phyloP scores from a whole-genome alignment of 1,139 yeast genomes.

The Suhomyces chickasaworum region DNA sequence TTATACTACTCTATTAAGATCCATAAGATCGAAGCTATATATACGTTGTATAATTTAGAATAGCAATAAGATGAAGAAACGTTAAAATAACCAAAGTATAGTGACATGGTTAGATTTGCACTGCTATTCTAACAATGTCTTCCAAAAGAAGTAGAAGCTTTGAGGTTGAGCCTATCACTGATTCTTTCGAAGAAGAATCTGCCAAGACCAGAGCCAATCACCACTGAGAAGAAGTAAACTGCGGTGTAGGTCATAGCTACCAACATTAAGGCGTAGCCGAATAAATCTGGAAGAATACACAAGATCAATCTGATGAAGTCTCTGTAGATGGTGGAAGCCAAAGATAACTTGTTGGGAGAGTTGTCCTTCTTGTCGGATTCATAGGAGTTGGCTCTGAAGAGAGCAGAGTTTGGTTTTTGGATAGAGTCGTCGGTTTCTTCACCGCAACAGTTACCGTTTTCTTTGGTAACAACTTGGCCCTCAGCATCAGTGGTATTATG shows the following conservation, averaged over 20 bases:
- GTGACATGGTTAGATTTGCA: not conserved
- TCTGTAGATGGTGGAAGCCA: constrained; percentile 39
- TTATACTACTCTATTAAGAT: not conserved
- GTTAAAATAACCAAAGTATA: not conserved
- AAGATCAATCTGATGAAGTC: constrained; percentile 57
- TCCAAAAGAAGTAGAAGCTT: constrained; percentile 15
- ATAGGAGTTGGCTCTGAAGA: constrained; percentile 5
- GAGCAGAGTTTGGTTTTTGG: constrained; percentile 14
- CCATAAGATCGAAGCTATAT: not conserved
- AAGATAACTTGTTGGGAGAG: constrained; percentile 17
- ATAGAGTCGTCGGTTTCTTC: constrained; percentile 16
- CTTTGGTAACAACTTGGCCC: constrained; percentile 15
- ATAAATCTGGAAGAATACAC: constrained; percentile 61
- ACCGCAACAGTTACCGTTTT: constrained; percentile 13
- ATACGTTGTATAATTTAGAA: not conserved
- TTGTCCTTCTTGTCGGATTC: constrained; percentile 8
- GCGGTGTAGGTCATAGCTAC: constrained; percentile 73
- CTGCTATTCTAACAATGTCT: constrained; percentile 11
- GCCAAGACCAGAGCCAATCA: constrained; percentile 67
- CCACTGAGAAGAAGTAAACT: constrained; percentile 70
- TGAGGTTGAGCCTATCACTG: constrained; percentile 36
- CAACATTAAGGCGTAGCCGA: constrained; percentile 73
- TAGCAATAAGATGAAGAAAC: not conserved
- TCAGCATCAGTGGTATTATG: constrained; percentile 9
- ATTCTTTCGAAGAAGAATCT: constrained; percentile 67